Evolutionary conservation across 2,329 filamentous ascomycete genomes (phyloP), one percentile per base, ranked within the genome.

Genomic region (Chaetomium globosum): DNA sequence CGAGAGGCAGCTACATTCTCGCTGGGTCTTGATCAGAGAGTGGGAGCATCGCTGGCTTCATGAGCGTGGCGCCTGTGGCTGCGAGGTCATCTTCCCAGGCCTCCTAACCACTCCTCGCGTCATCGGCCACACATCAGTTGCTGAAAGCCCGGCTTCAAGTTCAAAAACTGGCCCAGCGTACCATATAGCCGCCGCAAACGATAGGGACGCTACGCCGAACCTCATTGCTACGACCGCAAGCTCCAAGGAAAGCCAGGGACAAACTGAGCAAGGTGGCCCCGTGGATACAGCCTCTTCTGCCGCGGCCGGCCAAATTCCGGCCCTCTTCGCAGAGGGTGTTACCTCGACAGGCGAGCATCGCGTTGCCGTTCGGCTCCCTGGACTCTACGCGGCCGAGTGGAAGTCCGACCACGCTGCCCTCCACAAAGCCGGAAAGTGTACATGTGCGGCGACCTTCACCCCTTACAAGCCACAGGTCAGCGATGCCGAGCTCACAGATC

Each of bases 41-140:
- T 74, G 72, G 65, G 78, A 80, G 73, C 80, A 81, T 69, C 76
- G 76, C 13, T 81, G 76, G 73, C 77, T 80, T 70, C 80, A 81
- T 70, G 77, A 78, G 69, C 77, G 79, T n/a, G 80, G 79, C 2
- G 77, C 71, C 7, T 81, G 80, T 64, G 70, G 69, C 28, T 81
- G 80, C 59, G 68, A 72, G 0, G 75, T 78, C 1, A 39, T 68
- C 1, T 81, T 81, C 62, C 80, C 79, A 0, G 71, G 74, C 21
- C 69, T 77, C 1, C 48, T 70, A 7, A 70, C 74, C 59, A 72
- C 73, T 23, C 78, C 79, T 0, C 74, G 76, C 0, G 65, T 77
- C 2, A 64, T 62, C 36, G 68, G 68, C 2, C 61, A 43, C 26
- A 52, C 51, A 28, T 33, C 56, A 13, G 33, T 12, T n/a, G 6